Conservation (phyloP, 1,139 yeast genomes). For the Candida frijolesensis region DNA sequence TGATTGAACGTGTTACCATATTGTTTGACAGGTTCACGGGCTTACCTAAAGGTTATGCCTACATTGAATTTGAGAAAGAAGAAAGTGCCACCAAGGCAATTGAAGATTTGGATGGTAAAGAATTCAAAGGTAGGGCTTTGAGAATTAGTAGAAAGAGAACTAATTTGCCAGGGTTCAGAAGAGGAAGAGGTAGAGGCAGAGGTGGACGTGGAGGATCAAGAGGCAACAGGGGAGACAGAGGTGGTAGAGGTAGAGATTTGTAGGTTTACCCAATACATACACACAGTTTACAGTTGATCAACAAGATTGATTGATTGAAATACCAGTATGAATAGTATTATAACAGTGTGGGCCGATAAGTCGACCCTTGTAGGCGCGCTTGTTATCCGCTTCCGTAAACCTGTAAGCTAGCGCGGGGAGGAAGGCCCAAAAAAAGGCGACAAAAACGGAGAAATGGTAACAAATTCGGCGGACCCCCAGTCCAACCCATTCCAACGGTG, state of each 20-base stretch:
- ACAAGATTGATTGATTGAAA: neutral
- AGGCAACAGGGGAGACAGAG: slow-evolving; percentile 18
- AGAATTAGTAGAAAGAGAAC: slow-evolving; percentile 43
- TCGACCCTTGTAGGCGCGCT: no score
- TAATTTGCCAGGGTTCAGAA: slow-evolving; percentile 37
- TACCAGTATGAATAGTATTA: no score
- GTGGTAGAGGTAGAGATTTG: slow-evolving; percentile 12
- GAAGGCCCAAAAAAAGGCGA: no score
- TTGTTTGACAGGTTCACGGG: slow-evolving; percentile 41
- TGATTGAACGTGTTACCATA: slow-evolving; percentile 42
- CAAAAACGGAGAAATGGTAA: no score
- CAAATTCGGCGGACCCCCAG: no score
- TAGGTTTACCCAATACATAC: neutral
- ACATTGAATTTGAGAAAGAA: slow-evolving; percentile 37
- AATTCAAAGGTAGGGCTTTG: slow-evolving; percentile 40
- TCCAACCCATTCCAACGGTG: no score
- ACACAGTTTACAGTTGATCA: neutral
- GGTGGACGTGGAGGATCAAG: slow-evolving; percentile 16
- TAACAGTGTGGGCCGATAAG: no score
- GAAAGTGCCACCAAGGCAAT: slow-evolving; percentile 38
- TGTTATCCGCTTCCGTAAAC: no score
- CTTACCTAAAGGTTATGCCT: slow-evolving; percentile 49
- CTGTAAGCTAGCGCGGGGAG: no score
- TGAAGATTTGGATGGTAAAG: slow-evolving; percentile 35
- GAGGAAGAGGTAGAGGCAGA: slow-evolving; percentile 25